Base-by-base conservation (phyloP, 108 stramenopile species). In the Cyclotella distinguenda region DNA sequence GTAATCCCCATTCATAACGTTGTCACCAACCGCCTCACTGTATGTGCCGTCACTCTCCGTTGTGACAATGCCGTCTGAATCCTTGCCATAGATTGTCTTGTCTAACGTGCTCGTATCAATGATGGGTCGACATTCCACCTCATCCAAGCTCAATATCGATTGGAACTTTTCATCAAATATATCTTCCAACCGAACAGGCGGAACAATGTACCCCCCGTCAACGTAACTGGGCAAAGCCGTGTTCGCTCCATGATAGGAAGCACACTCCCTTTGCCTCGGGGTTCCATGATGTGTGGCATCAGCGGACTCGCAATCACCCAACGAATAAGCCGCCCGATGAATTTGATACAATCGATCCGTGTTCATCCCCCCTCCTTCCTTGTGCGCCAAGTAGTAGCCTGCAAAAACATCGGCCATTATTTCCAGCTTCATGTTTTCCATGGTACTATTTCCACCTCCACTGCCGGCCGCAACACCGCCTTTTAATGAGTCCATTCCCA, bases 361-460 rank as follows among this genome's bases (percentile, higher is more conserved):
- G 15, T 66, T 57, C 31, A 67, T 12, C 9, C 66, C 26, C 8
- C 60, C 66, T 31, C 73, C 73, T n/a, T 28, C 9, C 1, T 21
- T 21, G 26, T 68, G 66, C 13, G 66, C 66, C 16, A 62, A 23
- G 38, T 52, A 74, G 36, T 74, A 74, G 4, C 56, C 28, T 8
- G 67, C 73, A 62, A 74, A 68, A 15, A 39, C 59, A 50, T 74
- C 73, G 58, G 73, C 45, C 73, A 74, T 74, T 16, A 74, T 6
- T 54, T 74, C 73, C 48, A 44, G 44, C n/a, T 60, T 51, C 15
- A 60, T 68, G 25, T 44, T 45, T 52, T 68, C 67, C 15, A 65
- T 56, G 64, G 26, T 43, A 4, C 19, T 51, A 18, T 12, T 12
- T 18, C 18, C 18, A 8, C 3, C 16, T 8, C 36, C 55, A 23